Conservation (phyloP, 306 rosid genomes). For the Acacia crassicarpa region DNA sequence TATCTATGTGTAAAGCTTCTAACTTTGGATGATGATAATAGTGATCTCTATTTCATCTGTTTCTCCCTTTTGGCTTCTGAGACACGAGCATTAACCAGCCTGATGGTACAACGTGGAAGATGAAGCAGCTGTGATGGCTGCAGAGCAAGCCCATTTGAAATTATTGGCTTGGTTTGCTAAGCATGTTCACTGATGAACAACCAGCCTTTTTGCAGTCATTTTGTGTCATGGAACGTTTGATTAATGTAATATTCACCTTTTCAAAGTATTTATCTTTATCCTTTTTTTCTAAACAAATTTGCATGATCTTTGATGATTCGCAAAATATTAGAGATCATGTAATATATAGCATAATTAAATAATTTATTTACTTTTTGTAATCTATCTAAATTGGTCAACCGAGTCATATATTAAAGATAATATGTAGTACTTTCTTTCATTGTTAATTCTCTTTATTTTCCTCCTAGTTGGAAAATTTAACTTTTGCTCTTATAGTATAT, state of each 20-base stretch:
- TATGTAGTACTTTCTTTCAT: too few species aligned
- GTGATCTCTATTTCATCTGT: background rate
- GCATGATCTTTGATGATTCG: too few species aligned
- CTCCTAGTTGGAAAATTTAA: background rate
- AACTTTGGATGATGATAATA: background rate
- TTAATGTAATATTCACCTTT: background rate
- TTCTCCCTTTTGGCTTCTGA: background rate
- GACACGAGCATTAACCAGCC: background rate
- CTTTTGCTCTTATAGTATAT: too few species aligned
- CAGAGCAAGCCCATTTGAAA: slow-evolving; percentile 54
- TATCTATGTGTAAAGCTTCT: background rate
- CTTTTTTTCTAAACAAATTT: too few species aligned
- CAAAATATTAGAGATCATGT: too few species aligned
- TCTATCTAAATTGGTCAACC: too few species aligned
- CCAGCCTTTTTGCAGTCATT: too few species aligned
- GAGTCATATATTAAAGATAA: too few species aligned
- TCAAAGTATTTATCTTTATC: background rate
- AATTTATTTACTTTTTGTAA: too few species aligned
- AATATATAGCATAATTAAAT: too few species aligned
- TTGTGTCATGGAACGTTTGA: background rate
- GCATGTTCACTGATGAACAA: slow-evolving; percentile 24
- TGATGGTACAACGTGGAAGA: slow-evolving; percentile 49
- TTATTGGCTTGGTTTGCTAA: slow-evolving; percentile 48
- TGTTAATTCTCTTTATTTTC: too few species aligned
- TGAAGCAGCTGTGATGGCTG: slow-evolving; percentile 39